Base-by-base conservation (phyloP, 108 stramenopile species). In the Cyclotella atomus region DNA sequence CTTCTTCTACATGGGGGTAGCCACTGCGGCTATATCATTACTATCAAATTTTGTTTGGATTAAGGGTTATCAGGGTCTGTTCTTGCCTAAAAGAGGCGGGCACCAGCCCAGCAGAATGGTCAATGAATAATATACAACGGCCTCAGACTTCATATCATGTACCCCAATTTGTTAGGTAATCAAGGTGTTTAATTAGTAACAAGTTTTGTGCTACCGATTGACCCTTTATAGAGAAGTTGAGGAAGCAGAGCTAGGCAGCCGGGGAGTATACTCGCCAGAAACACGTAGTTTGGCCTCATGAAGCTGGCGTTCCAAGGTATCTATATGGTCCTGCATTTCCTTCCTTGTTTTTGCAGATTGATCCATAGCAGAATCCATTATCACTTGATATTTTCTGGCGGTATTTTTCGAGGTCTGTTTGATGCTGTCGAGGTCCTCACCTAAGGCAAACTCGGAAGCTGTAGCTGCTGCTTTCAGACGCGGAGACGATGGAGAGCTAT, bases 1-100 rank as follows among this genome's bases (percentile, higher is more conserved):
- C 0, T 89, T 90, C 59, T 74, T 84, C 49, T 65, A 85, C 67
- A 93, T 93, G 91, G 91, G 91, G 25, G 59, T 60, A 62, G 55
- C 60, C 29, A 83, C 87, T 61, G 56, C 87, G 32, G 81, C 49
- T 52, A 71, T 72, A 15, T 73, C 89, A 6, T 44, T 86, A 15
- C 53, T 87, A 24, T 75, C 83, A 15, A 21, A 71, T 49, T 83
- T 92, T 53, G 68, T 95, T 24, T 76, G 76, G 66, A 92, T 95
- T 65, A 82, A 86, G 64, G 93, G 93, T 64, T 77, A 89, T 35
- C 49, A 85, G 29, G 83, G 86, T 20, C 54, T 94, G 10, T 33
- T 91, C 45, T 71, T 77, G 25, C n/a, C n/a, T n/a, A n/a, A n/a
- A 57, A 52, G 28, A 34, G 53, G 44, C 55, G 77, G 56, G 9